These are phyloP conservation scores for Penicillium freii DNA, from an alignment of 2,329 filamentous ascomycete genomes.

Conservation along the genomic window DNA sequence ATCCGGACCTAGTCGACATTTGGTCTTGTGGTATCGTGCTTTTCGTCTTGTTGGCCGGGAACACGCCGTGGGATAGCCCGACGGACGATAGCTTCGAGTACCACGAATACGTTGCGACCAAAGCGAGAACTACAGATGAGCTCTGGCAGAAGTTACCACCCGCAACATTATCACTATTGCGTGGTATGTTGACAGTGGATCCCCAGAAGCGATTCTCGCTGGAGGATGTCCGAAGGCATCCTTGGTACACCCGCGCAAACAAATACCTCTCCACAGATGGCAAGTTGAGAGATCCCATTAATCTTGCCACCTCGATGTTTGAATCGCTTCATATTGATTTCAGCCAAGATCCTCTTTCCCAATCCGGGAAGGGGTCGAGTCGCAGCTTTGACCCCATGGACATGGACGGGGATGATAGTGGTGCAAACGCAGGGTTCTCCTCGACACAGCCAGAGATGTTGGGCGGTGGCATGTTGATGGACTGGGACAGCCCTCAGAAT, in stretches of 20 bases:
- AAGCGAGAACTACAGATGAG: conserved; percentile 78
- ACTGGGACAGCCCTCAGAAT: conserved; percentile 78
- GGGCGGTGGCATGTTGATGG: conserved; percentile 71
- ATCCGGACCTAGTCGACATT: conserved; percentile 79
- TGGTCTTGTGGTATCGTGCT: conserved; percentile 99
- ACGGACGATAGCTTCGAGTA: conserved; percentile 85
- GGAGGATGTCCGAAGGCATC: conserved; percentile 80
- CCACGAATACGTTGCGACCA: conserved; percentile 76
- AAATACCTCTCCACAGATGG: conserved; percentile 72
- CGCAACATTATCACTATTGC: conserved; percentile 74
- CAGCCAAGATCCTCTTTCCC: conserved; percentile 61
- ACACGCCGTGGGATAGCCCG: conserved; percentile 96
- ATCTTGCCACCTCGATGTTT: conserved; percentile 91
- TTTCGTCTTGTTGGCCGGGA: conserved; percentile 90
- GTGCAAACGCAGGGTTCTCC: conserved; percentile 55
- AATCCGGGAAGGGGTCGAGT: conserved; percentile 38
- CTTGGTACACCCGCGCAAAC: conserved; percentile 89
- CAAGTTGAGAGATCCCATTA: conserved; percentile 71
- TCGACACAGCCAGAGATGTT: conserved; percentile 85
- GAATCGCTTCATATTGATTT: conserved; percentile 89
- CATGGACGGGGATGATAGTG: conserved; percentile 54
- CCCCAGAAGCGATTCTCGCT: conserved; percentile 75
- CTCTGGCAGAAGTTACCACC: conserved; percentile 77
- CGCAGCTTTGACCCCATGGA: conserved; percentile 62
- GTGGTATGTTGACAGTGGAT: conserved; percentile 90